Evolutionary conservation across 2,329 filamentous ascomycete genomes (phyloP).

Genomic region (Chaetomiaceae sp.): DNA sequence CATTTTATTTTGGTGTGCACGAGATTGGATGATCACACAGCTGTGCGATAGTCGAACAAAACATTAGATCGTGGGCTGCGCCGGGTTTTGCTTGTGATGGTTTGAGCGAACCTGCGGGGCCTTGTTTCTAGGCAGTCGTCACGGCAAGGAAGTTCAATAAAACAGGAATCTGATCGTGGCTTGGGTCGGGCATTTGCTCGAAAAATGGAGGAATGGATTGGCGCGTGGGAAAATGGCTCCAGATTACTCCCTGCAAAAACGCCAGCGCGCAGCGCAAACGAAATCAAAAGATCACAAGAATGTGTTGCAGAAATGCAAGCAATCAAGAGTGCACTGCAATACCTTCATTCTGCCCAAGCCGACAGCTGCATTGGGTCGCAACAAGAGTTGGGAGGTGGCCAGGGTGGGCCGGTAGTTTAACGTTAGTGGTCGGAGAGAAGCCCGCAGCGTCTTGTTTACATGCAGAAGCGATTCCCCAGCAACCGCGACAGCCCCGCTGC

Average conservation of each 20-base stretch:
- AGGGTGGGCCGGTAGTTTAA: constrained; percentile 21
- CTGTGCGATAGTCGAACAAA: constrained; percentile 28
- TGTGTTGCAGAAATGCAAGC: constrained; percentile 13
- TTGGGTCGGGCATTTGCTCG: background rate
- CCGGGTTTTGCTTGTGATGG: constrained; percentile 1
- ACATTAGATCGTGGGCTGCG: constrained; percentile 19
- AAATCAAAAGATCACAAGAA: constrained; percentile 15
- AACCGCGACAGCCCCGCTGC: constrained; percentile 10
- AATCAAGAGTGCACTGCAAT: constrained; percentile 15
- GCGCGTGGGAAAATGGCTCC: background rate
- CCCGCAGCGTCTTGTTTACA: constrained; percentile 23
- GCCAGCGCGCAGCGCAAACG: constrained; percentile 23
- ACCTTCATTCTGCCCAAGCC: constrained; percentile 21
- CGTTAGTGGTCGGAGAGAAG: constrained; percentile 15
- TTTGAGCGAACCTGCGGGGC: constrained; percentile 10
- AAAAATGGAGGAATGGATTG: background rate
- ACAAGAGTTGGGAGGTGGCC: constrained; percentile 17
- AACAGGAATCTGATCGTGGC: background rate
- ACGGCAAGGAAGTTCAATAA: background rate
- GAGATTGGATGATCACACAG: constrained; percentile 19
- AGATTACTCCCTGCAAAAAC: constrained; percentile 13
- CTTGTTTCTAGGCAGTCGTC: constrained; percentile 4
- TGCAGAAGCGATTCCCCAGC: constrained; percentile 21
- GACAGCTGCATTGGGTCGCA: constrained; percentile 19
- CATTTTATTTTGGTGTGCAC: constrained; percentile 31